Percentiles rank a stretch among this genome's conserved stretches.
Evolutionary conservation across 805 yeast genomes (phyloP).

Genomic region (Yamadazyma takamatsuzukensis): DNA sequence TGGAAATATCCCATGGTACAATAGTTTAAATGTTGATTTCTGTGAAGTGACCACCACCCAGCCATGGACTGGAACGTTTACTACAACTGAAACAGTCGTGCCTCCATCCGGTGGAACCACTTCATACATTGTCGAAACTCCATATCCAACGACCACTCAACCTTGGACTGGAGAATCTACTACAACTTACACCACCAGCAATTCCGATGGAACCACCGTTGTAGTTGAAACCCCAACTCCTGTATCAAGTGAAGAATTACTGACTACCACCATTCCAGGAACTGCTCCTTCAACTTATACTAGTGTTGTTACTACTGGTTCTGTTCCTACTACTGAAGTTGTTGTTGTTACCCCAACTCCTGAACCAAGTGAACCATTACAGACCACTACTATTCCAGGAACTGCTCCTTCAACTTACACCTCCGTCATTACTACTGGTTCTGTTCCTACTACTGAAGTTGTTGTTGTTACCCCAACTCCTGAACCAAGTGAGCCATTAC

Average conservation of each 20-base stretch:
- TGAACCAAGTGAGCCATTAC: too few species aligned
- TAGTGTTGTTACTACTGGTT: conserved; percentile 5
- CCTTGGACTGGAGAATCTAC: too few species aligned
- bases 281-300: conserved; percentile 4
- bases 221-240: conserved; percentile 11
- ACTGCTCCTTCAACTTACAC: too few species aligned
- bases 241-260: conserved; percentile 4
- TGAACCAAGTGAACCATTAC: conserved; percentile 2
- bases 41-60: conserved; percentile 2
- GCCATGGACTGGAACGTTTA: conserved; percentile 4
- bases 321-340: conserved; percentile 8
- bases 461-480: too few species aligned
- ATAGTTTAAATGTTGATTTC: not conserved
- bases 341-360: conserved; percentile 3
- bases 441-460: too few species aligned
- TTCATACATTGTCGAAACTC: too few species aligned
- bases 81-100: conserved; percentile 11
- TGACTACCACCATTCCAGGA: conserved; percentile 3
- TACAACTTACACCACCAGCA: conserved; percentile 6
- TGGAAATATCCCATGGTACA: conserved; percentile 1
- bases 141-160: too few species aligned
- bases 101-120: conserved; percentile 40
- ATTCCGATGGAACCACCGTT: conserved; percentile 4
- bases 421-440: too few species aligned
- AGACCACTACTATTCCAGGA: too few species aligned